phyloP scores from a whole-genome alignment of 805 yeast species.

The Teunomyces gatunensis region DNA sequence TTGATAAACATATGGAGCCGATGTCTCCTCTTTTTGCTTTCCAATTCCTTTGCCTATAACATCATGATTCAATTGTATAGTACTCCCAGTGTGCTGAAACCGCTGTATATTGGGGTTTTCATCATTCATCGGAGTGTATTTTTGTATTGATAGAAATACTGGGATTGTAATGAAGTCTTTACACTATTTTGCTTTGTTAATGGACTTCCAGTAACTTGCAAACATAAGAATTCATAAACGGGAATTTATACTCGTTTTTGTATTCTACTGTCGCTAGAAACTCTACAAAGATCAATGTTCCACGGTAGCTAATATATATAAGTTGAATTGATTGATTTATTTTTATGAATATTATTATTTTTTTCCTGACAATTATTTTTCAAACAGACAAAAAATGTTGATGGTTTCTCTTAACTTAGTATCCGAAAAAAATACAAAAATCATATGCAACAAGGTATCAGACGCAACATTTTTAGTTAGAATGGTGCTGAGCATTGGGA shows the following conservation, averaged over 20 bases:
- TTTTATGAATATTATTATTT: neutral
- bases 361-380: neutral
- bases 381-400: conserved; percentile 1
- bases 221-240: conserved; percentile 1
- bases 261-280: conserved; percentile 2
- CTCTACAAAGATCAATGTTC: conserved; percentile 1
- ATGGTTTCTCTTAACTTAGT: neutral
- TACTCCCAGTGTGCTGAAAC: neutral
- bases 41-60: neutral
- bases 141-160: neutral
- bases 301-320: conserved; percentile 3
- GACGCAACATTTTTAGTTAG: neutral
- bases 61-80: neutral
- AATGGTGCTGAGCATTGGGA: neutral
- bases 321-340: conserved; percentile 3
- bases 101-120: conserved; percentile 1
- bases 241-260: neutral
- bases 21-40: neutral
- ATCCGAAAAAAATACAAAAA: neutral
- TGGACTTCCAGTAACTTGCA: conserved; percentile 1
- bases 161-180: neutral
- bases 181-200: neutral
- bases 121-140: neutral
- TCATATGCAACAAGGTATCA: conserved; percentile 1
- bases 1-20: neutral